phyloP scores from a whole-genome alignment of 768 basidiomycete genomes.

The Mycena haematopus region DNA sequence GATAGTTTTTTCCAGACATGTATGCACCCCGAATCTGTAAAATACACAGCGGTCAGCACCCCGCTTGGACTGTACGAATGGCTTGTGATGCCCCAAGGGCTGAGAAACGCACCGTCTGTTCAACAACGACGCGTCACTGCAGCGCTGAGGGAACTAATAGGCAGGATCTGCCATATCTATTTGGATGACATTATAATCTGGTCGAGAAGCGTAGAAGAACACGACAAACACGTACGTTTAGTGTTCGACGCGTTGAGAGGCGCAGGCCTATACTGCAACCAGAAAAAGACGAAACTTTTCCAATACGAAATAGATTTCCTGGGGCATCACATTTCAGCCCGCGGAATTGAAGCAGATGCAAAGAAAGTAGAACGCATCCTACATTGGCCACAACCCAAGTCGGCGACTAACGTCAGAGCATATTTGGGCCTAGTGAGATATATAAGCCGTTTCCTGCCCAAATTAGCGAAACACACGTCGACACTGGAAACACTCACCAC shows the following conservation, averaged over 20 bases:
- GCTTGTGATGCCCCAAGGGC: too few relatives aligned
- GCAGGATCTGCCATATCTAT: slow-evolving; percentile 36
- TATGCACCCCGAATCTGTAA: slow-evolving; percentile 36
- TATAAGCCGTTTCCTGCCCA: too few relatives aligned
- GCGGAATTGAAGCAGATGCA: too few relatives aligned
- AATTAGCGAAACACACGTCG: too few relatives aligned
- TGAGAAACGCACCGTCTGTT: slow-evolving; percentile 38
- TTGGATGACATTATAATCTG: slow-evolving; percentile 40
- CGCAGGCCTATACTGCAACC: slow-evolving; percentile 34
- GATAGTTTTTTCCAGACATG: slow-evolving; percentile 44
- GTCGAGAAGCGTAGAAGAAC: slow-evolving; percentile 35
- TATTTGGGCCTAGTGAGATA: too few relatives aligned
- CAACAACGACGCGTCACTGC: slow-evolving; percentile 36
- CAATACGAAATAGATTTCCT: background rate
- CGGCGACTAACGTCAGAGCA: too few relatives aligned
- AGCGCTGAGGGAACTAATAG: slow-evolving; percentile 35
- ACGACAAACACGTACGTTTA: slow-evolving; percentile 27
- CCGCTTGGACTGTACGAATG: slow-evolving; percentile 43
- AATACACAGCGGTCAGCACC: slow-evolving; percentile 38
- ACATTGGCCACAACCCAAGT: too few relatives aligned
- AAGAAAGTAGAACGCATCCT: too few relatives aligned
- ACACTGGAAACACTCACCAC: too few relatives aligned
- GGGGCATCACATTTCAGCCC: slow-evolving; percentile 37
- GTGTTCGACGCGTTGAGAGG: slow-evolving; percentile 32
- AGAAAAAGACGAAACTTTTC: slow-evolving; percentile 38